A percentile compares a stretch with the other conserved stretches of the same genome.
Evolutionary conservation across 31 red algal genomes (phyloP).

Genomic region (Bonnemaisonia californica): DNA sequence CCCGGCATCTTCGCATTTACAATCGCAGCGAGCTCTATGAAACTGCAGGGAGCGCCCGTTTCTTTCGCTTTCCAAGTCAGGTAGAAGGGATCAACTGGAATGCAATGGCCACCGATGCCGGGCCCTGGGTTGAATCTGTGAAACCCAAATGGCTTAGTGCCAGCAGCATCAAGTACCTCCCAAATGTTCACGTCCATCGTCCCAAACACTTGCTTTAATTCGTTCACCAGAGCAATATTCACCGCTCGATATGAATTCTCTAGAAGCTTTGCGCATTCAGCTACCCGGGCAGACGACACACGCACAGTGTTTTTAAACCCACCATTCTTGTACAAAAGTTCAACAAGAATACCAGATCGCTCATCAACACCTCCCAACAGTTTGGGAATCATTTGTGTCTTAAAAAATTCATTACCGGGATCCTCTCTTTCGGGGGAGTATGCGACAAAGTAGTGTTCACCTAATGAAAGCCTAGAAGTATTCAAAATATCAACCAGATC

Average conservation of each 20-base stretch:
- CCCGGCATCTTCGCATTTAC: constrained; percentile 78
- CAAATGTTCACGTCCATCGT: constrained; percentile 85
- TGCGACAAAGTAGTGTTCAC: constrained; percentile 63
- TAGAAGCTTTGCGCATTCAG: constrained; percentile 90
- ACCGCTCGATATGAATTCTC: constrained; percentile 92
- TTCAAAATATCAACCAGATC: constrained; percentile 62
- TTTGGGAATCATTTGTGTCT: constrained; percentile 75
- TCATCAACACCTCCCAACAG: constrained; percentile 74
- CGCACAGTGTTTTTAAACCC: constrained; percentile 49
- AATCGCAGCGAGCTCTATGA: constrained; percentile 78
- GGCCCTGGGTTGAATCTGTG: constrained; percentile 87
- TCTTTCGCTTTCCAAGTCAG: constrained; percentile 94
- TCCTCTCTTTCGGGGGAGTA: constrained; percentile 90
- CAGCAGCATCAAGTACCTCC: constrained; percentile 87
- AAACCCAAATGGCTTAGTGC: constrained; percentile 95
- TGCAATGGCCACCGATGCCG: constrained; percentile 94
- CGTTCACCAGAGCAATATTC: constrained; percentile 93
- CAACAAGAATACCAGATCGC: constrained; percentile 50
- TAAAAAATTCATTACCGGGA: constrained; percentile 62
- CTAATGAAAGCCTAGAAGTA: constrained; percentile 13
- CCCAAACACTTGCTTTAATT: constrained; percentile 75
- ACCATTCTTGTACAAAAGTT: constrained; percentile 64
- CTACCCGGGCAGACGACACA: constrained; percentile 79
- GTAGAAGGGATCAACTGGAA: constrained; percentile 92
- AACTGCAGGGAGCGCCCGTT: constrained; percentile 52